These are phyloP conservation scores for Petrea volubilis DNA, from an alignment of 257 asterid genomes.

Conservation along the genomic window DNA sequence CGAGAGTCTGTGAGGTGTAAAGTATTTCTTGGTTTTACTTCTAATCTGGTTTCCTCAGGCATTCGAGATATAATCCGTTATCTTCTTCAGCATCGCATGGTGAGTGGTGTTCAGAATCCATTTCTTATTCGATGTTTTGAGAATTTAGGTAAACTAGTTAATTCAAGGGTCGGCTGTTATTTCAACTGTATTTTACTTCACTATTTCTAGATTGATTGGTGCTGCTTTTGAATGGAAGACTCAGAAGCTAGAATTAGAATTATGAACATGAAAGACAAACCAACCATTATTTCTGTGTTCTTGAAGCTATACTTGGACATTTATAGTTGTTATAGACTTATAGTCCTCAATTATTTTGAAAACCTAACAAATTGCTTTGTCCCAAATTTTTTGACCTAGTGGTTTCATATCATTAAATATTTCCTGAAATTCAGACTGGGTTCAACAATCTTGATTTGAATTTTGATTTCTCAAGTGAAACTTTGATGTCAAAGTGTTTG, in stretches of 20 bases:
- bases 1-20: slow-evolving; percentile 78
- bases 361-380: neutral
- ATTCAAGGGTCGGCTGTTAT: neutral
- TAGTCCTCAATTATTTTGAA: neutral
- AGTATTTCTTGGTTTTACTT: slow-evolving; percentile 89
- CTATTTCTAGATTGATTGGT: neutral
- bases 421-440: neutral
- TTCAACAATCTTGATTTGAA: neutral
- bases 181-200: neutral
- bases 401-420: neutral
- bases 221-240: slow-evolving; percentile 6
- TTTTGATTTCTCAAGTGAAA: slow-evolving; percentile 11
- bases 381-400: neutral
- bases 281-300: neutral
- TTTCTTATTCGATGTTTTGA: neutral
- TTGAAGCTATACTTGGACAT: neutral
- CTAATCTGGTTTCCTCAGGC: slow-evolving; percentile 92
- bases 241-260: neutral
- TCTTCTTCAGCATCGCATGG: slow-evolving; percentile 85
- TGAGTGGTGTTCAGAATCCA: slow-evolving; percentile 40
- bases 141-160: slow-evolving; percentile 3
- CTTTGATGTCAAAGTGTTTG: neutral
- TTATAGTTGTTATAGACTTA: neutral
- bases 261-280: neutral
- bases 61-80: slow-evolving; percentile 75